Conservation (phyloP, 1,284 basidiomycete species). For the Ceratobasidium sp. region DNA sequence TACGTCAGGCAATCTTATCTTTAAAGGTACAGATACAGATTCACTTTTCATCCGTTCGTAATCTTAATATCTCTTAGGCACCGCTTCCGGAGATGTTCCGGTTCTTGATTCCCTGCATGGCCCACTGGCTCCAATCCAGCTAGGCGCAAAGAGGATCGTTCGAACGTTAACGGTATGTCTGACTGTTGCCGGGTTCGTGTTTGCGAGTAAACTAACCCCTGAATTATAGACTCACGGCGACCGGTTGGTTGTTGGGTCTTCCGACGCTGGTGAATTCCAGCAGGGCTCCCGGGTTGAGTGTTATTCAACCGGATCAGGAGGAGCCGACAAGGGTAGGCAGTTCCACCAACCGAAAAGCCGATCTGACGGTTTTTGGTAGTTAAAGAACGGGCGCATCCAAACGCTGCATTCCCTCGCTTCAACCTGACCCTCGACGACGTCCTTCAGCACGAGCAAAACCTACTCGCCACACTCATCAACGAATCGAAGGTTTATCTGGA, state of each 20-base stretch:
- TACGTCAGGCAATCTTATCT: not conserved
- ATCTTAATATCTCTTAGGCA: not conserved
- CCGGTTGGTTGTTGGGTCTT: not conserved
- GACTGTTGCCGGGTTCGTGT: not conserved
- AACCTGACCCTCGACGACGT: too few species aligned
- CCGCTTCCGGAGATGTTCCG: not conserved
- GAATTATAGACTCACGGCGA: not conserved
- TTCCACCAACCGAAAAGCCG: too few species aligned
- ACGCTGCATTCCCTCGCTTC: too few species aligned
- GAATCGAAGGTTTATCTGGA: too few species aligned
- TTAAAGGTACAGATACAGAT: not conserved
- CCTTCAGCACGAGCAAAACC: too few species aligned
- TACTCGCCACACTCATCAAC: too few species aligned
- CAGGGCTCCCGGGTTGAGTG: not conserved
- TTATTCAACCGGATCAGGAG: not conserved
- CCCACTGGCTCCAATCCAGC: not conserved
- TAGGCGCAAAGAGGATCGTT: not conserved
- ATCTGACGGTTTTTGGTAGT: too few species aligned
- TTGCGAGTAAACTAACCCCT: not conserved
- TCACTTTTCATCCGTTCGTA: too few species aligned
- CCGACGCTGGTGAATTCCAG: not conserved
- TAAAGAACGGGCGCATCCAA: too few species aligned
- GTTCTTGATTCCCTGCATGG: not conserved
- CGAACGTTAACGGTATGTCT: not conserved
- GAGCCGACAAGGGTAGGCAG: not conserved